Evolutionary conservation across 805 yeast species (phyloP).

Genomic region (Barnettozyma pratensis): DNA sequence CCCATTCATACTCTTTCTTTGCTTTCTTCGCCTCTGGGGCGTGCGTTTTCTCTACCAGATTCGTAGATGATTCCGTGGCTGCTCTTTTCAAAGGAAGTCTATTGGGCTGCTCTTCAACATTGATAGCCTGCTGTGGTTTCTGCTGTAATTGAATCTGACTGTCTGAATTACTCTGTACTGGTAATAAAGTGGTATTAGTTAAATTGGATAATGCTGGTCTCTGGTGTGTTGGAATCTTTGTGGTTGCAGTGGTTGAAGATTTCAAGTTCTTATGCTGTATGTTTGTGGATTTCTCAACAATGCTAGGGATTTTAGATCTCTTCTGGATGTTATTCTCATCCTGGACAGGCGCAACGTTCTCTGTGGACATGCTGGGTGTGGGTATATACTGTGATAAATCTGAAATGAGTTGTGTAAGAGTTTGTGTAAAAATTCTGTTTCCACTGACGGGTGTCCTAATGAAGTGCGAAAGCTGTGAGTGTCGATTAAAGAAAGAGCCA

Average conservation of each 20-base stretch:
- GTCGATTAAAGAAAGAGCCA: background rate
- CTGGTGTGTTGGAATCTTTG: conserved; percentile 1
- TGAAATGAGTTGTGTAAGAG: background rate
- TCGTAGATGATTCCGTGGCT: conserved; percentile 48
- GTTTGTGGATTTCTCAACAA: background rate
- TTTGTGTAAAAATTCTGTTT: background rate
- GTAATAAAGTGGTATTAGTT: conserved; percentile 23
- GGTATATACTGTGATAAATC: background rate
- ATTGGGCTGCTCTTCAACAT: background rate
- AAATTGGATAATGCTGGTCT: conserved; percentile 25
- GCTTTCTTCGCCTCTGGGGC: conserved; percentile 12
- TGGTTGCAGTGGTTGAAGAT: background rate
- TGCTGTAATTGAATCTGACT: conserved; percentile 4
- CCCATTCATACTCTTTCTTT: conserved; percentile 15
- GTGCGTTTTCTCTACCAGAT: conserved; percentile 3
- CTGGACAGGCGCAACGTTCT: conserved; percentile 10
- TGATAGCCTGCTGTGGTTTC: background rate
- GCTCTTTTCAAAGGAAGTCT: conserved; percentile 41
- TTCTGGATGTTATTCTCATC: conserved; percentile 18
- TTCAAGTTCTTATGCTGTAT: background rate
- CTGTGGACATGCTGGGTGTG: conserved; percentile 11
- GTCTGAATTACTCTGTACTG: background rate
- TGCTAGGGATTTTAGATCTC: conserved; percentile 10
- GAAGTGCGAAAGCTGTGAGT: background rate
- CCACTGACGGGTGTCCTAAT: no score